Base-by-base conservation (phyloP, 2,329 filamentous ascomycete species). In the Pseudogymnoascus sp. region DNA sequence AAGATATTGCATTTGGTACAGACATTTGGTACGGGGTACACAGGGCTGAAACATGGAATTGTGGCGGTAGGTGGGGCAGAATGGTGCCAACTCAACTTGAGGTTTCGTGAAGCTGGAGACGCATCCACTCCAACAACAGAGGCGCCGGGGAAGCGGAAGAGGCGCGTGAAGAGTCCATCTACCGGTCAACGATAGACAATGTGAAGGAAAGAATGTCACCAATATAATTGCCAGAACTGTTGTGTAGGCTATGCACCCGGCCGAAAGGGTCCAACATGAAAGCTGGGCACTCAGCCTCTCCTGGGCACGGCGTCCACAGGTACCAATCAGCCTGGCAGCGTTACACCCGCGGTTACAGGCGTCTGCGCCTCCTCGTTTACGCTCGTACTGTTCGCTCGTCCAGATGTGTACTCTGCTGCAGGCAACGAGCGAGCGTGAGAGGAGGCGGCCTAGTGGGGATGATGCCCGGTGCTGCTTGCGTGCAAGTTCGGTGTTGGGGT, bases 271-370 rank as follows among this genome's bases (percentile, higher is more conserved):
- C 26, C 26, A 33, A 56, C 47, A 56, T 19, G n/a, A 56, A 56
- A 31, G 21, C 47, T 56, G 47, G 47, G 47, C 47, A 13, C 6
- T 19, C 47, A 56, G 47, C 47, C 47, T 56, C 26, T 33, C 47
- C 47, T 31, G 47, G n/a, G 47, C 47, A 56, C 47, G 11, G 47
- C 47, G 47, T 56, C 26, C 47, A 56, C 26, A 56, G n/a, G 26
- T 6, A 56, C 47, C 47, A 56, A 56, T 56, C 47, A 56, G 47
- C 47, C 47, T 13, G 47, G 5, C 47, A 33, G 47, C 47, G 26
- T 56, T 56, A 33, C 47, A 56, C 47, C 47, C n/a, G 47, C 47
- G 47, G 47, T 56, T 56, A 56, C 47, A 56, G 47, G 47, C 47
- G 47, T 56, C 47, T 56, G 26, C 47, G 47, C 47, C 47, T 56